Conservation (phyloP, 1,284 basidiomycete genomes). For the Cystobasidiaceae sp. region DNA sequence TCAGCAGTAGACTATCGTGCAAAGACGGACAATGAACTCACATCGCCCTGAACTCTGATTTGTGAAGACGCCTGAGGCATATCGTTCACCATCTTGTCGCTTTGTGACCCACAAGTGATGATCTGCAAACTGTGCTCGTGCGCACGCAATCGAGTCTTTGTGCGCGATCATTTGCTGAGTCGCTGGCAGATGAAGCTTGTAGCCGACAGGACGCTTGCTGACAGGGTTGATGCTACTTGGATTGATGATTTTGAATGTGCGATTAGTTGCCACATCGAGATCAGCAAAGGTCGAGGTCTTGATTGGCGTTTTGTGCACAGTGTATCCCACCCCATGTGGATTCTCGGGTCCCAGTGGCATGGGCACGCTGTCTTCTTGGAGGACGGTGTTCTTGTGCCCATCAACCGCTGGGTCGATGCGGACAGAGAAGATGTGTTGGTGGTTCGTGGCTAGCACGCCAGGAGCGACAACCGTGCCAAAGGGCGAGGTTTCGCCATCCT, state of each 20-base stretch:
- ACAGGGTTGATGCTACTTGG: slow-evolving; percentile 46
- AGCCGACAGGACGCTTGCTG: slow-evolving; percentile 46
- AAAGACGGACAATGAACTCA: slow-evolving; percentile 36
- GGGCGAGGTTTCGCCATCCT: slow-evolving; percentile 46
- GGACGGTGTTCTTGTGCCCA: slow-evolving; percentile 47
- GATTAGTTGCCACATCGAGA: slow-evolving; percentile 43
- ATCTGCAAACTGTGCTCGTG: slow-evolving; percentile 47
- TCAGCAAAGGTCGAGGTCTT: slow-evolving; percentile 43
- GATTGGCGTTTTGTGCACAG: slow-evolving; percentile 45
- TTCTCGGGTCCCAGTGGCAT: slow-evolving; percentile 46
- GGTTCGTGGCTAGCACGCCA: slow-evolving; percentile 46
- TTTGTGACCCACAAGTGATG: slow-evolving; percentile 49
- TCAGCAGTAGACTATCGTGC: slow-evolving; percentile 46
- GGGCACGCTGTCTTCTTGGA: slow-evolving; percentile 47
- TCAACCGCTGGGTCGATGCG: slow-evolving; percentile 45
- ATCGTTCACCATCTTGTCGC: slow-evolving; percentile 48
- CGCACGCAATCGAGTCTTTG: slow-evolving; percentile 46
- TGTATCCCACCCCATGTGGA: slow-evolving; percentile 46
- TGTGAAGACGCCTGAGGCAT: slow-evolving; percentile 38
- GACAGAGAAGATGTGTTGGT: slow-evolving; percentile 45
- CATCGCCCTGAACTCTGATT: neutral
- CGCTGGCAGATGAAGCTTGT: slow-evolving; percentile 48
- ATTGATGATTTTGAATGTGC: slow-evolving; percentile 49
- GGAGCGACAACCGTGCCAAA: slow-evolving; percentile 50
- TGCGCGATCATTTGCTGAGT: slow-evolving; percentile 48